phyloP scores from a whole-genome alignment of 352 stramenopile genomes.

The Phytophthora hibernalis region DNA sequence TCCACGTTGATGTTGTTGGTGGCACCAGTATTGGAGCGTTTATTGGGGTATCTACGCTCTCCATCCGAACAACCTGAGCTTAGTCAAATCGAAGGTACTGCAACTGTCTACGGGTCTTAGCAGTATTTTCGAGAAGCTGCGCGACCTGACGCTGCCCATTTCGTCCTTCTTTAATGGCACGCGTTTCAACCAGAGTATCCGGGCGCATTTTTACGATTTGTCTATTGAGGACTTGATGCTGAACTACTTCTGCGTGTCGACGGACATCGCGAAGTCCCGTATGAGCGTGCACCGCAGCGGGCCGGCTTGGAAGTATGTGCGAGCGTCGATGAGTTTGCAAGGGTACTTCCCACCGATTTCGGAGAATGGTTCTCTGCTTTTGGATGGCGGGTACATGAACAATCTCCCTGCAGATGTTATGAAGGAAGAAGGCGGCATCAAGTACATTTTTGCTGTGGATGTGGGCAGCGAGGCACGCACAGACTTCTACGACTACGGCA shows the following conservation, averaged over 20 bases:
- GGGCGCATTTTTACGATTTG: conserved; percentile 75
- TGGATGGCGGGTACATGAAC: conserved; percentile 95
- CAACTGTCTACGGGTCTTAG: conserved; percentile 69
- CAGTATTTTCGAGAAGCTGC: conserved; percentile 78
- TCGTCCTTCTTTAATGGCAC: conserved; percentile 90
- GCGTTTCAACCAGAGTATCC: conserved; percentile 85
- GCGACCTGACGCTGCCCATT: conserved; percentile 90
- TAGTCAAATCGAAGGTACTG: conserved; percentile 65
- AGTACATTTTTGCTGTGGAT: conserved; percentile 92
- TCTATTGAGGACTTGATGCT: conserved; percentile 92
- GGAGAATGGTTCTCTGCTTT: conserved; percentile 85
- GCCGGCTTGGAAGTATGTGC: conserved; percentile 90
- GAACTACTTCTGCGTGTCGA: conserved; percentile 94
- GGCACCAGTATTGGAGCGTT: conserved; percentile 92
- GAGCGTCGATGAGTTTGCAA: conserved; percentile 92
- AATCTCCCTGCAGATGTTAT: conserved; percentile 94
- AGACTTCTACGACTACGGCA: conserved; percentile 85
- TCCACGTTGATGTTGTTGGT: conserved; percentile 94
- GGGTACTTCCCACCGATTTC: conserved; percentile 92
- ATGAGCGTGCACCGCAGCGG: conserved; percentile 91
- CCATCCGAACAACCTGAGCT: conserved; percentile 70
- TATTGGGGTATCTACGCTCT: conserved; percentile 86
- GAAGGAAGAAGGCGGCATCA: conserved; percentile 88
- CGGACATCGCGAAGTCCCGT: conserved; percentile 90
- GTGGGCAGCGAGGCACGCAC: conserved; percentile 84